A percentile compares a stretch with the other conserved stretches of the same genome.
phyloP scores from a whole-genome alignment of 2,329 filamentous ascomycete genomes.

The Trichothecium sympodiale region DNA sequence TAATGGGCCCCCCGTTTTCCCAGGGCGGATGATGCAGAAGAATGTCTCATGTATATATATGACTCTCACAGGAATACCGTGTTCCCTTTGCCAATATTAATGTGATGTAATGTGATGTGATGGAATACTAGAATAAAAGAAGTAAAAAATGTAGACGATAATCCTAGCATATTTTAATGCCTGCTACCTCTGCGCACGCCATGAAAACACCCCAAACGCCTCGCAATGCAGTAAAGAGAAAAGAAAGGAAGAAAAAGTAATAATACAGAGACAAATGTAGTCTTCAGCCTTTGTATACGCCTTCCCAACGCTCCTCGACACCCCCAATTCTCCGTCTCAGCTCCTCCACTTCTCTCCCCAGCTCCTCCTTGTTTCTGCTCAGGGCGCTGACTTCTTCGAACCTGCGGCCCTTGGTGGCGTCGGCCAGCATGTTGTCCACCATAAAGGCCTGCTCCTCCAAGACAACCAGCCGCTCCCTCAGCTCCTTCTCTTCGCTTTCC shows the following conservation, averaged over 20 bases:
- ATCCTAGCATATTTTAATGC: too few species aligned
- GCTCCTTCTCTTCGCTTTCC: constrained; percentile 73
- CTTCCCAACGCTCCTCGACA: constrained; percentile 51
- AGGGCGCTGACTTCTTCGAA: constrained; percentile 82
- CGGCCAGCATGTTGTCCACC: constrained; percentile 73
- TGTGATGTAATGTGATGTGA: too few species aligned
- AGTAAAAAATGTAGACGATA: too few species aligned
- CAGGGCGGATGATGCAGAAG: too few species aligned
- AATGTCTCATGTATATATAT: too few species aligned
- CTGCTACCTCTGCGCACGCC: too few species aligned
- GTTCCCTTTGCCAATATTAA: too few species aligned
- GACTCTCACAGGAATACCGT: too few species aligned
- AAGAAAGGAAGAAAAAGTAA: constrained; percentile 1
- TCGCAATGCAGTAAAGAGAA: constrained; percentile 5
- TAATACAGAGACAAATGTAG: neutral
- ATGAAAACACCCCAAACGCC: constrained; percentile 5
- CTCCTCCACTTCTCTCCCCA: constrained; percentile 65
- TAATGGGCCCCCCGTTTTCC: too few species aligned
- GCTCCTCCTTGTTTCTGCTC: constrained; percentile 68
- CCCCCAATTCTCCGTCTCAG: constrained; percentile 53
- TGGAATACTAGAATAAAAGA: too few species aligned
- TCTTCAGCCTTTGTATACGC: constrained; percentile 26
- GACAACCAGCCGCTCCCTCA: constrained; percentile 70
- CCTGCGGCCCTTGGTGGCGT: constrained; percentile 62
- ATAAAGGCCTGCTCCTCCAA: constrained; percentile 88